These are phyloP conservation scores for Apiotrichum gracile DNA, from an alignment of 1,284 basidiomycete genomes.

Conservation along the genomic window DNA sequence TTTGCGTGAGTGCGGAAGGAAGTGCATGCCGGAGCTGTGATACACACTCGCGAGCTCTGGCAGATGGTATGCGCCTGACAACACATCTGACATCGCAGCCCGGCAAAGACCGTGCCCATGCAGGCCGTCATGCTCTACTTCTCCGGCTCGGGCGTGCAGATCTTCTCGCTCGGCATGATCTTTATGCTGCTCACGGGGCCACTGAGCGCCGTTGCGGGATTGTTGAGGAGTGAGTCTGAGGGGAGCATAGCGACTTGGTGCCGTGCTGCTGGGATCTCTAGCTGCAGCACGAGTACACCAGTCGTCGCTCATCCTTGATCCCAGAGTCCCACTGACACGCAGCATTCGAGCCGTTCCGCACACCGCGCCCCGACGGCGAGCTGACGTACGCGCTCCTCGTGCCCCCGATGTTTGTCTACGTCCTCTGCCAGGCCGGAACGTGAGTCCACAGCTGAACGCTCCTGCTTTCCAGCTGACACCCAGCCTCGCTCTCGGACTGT, in stretches of 20 bases:
- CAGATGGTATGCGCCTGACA: too few species aligned
- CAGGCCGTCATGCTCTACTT: slow-evolving; percentile 95
- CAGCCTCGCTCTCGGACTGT: slow-evolving; percentile 68
- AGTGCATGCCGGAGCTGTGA: too few species aligned
- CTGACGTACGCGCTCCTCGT: slow-evolving; percentile 31
- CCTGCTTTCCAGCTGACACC: neutral
- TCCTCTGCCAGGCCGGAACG: slow-evolving; percentile 41
- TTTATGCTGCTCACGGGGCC: slow-evolving; percentile 79
- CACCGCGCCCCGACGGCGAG: slow-evolving; percentile 12
- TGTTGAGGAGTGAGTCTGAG: slow-evolving; percentile 61
- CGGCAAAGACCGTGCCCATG: slow-evolving; percentile 85
- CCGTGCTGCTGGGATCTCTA: too few species aligned
- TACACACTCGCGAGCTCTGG: too few species aligned
- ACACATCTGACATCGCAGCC: slow-evolving; percentile 40
- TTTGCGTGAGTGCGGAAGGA: slow-evolving; percentile 49
- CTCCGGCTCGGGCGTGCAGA: slow-evolving; percentile 85
- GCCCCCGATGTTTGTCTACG: slow-evolving; percentile 41
- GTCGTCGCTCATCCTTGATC: neutral
- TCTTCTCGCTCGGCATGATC: slow-evolving; percentile 89
- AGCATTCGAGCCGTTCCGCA: slow-evolving; percentile 47
- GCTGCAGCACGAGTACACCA: too few species aligned
- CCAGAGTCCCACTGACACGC: neutral
- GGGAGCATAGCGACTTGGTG: neutral
- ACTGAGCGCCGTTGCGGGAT: slow-evolving; percentile 67
- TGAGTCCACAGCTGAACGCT: slow-evolving; percentile 33